Evolutionary conservation across 75 land plant species (phyloP).

Genomic region (Azolla pinnata): DNA sequence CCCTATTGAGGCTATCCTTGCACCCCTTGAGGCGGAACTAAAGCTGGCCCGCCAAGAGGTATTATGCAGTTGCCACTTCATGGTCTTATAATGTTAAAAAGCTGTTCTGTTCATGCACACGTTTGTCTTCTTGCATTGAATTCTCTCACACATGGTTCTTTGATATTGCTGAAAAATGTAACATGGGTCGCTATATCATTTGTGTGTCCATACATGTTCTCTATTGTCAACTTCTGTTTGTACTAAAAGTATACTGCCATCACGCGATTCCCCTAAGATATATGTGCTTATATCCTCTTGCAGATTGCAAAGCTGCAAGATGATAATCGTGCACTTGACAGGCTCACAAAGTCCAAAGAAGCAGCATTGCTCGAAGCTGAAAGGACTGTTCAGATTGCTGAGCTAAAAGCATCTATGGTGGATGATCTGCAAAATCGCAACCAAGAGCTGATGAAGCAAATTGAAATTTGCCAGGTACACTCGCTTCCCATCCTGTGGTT

Average conservation of each 20-base stretch:
- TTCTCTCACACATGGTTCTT: no score
- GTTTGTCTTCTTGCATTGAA: no score
- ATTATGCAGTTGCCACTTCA: no score
- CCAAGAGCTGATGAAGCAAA: constrained; percentile 49
- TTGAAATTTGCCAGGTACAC: constrained; percentile 45
- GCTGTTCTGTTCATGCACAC: no score
- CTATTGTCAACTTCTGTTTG: no score
- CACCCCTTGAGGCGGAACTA: constrained; percentile 67
- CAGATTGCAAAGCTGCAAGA: constrained; percentile 42
- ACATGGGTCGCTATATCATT: no score
- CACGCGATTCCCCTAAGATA: no score
- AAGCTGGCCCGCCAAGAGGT: constrained; percentile 42
- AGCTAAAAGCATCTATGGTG: constrained; percentile 42
- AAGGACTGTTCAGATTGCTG: constrained; percentile 40
- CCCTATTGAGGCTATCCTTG: constrained; percentile 79
- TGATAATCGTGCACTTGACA: constrained; percentile 43
- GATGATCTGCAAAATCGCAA: constrained; percentile 48
- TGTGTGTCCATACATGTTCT: no score
- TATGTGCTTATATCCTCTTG: background rate
- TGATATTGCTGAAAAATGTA: no score
- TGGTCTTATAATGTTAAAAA: no score
- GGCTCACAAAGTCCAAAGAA: constrained; percentile 51
- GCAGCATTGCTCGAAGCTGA: constrained; percentile 52
- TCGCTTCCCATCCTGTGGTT: background rate
- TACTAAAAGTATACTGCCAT: no score